Conservation (phyloP, 441 rosid species). For the Bocquillonia castaneifolia region DNA sequence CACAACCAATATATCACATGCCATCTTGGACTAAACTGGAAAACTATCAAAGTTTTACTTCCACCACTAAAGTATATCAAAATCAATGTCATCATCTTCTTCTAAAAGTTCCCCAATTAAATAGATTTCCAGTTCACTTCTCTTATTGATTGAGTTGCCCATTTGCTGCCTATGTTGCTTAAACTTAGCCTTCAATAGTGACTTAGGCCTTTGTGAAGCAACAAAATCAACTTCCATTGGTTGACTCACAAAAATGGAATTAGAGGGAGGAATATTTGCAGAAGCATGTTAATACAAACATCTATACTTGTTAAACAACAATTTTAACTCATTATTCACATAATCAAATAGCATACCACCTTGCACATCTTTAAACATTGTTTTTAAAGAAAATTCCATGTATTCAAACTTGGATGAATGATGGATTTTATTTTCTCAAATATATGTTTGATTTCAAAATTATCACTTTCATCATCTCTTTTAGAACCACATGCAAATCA, state of each 20-base stretch:
- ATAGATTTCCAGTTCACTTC: not conserved
- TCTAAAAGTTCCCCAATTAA: not conserved
- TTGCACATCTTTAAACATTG: not conserved
- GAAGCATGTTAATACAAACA: not conserved
- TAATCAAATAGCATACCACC: not conserved
- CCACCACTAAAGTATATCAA: not conserved
- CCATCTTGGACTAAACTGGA: not conserved
- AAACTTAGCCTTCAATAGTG: not conserved
- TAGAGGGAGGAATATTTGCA: too few relatives aligned
- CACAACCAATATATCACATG: not conserved
- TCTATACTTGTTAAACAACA: not conserved
- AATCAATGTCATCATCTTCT: not conserved
- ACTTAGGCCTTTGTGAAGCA: not conserved
- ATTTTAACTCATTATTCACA: not conserved
- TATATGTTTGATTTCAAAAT: not conserved
- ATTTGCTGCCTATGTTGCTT: not conserved
- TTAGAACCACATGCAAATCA: not conserved
- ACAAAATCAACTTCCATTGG: too few relatives aligned
- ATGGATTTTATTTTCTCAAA: not conserved
- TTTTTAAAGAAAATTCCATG: not conserved
- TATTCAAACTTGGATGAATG: not conserved
- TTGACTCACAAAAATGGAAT: too few relatives aligned
- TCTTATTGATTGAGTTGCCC: not conserved
- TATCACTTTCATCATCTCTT: not conserved
- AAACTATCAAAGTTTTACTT: not conserved